phyloP scores from a whole-genome alignment of 345 rosid genomes.

The Limnanthes douglasii region DNA sequence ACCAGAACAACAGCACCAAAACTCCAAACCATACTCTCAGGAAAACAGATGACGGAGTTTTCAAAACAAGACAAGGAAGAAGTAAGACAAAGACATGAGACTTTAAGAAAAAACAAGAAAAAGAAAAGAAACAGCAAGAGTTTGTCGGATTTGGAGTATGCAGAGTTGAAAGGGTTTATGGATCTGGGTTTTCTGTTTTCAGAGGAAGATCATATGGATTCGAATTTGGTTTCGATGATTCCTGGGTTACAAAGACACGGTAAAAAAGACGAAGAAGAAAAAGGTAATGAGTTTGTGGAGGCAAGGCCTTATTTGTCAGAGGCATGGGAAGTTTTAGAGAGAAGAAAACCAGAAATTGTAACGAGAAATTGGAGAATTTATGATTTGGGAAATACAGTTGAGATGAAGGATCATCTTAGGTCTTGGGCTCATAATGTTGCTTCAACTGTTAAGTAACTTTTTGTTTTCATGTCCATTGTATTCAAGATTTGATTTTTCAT shows the following conservation, averaged over 20 bases:
- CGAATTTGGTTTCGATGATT: conserved; percentile 30
- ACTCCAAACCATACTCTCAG: conserved; percentile 40
- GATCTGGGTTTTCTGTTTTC: conserved; percentile 69
- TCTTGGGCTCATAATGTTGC: conserved; percentile 67
- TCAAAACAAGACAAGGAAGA: background rate
- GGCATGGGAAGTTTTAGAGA: conserved; percentile 33
- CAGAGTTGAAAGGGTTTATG: conserved; percentile 62
- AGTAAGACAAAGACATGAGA: no score
- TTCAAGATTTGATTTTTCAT: no score
- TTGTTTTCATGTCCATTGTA: no score
- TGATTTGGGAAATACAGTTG: conserved; percentile 20
- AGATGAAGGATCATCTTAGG: conserved; percentile 40
- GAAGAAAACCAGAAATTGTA: conserved; percentile 10
- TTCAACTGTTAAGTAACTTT: conserved; percentile 39
- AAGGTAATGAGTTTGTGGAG: conserved; percentile 5
- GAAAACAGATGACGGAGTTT: conserved; percentile 24
- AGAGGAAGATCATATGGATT: conserved; percentile 37
- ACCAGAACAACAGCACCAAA: conserved; percentile 11
- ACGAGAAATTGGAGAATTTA: conserved; percentile 30
- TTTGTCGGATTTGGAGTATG: conserved; percentile 45
- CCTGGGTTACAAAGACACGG: conserved; percentile 50
- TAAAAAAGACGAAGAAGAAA: conserved; percentile 8
- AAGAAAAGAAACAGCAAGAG: conserved; percentile 32
- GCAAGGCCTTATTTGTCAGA: conserved; percentile 50
- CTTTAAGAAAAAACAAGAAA: conserved; percentile 7